Percentiles rank a stretch among this genome's conserved stretches.
Evolutionary conservation across 495 filamentous ascomycete genomes (phyloP).

Genomic region (Annulohypoxylon nitens): DNA sequence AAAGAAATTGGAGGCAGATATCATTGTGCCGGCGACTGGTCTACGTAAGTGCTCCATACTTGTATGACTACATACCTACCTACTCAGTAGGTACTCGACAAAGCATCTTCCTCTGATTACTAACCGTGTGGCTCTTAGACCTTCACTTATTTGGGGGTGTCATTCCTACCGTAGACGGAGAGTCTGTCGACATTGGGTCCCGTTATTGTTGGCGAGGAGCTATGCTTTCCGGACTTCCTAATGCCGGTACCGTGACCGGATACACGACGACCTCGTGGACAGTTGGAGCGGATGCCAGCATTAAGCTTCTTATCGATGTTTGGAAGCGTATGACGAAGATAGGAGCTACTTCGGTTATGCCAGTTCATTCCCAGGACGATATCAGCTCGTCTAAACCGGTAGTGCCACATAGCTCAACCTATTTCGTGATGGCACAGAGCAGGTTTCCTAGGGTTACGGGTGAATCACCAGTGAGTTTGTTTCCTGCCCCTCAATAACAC

Average conservation of each 20-base stretch:
- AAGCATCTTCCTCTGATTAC: not conserved
- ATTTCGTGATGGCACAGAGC: slow-evolving; percentile 48
- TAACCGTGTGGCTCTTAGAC: slow-evolving; percentile 44
- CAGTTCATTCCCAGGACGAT: slow-evolving; percentile 39
- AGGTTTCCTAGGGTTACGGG: slow-evolving; percentile 51
- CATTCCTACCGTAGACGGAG: slow-evolving; percentile 66
- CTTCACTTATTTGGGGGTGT: slow-evolving; percentile 68
- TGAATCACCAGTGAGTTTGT: slow-evolving; percentile 51
- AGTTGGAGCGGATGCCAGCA: slow-evolving; percentile 56
- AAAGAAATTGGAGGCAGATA: slow-evolving; percentile 71
- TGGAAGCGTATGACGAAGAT: slow-evolving; percentile 55
- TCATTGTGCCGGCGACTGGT: slow-evolving; percentile 82
- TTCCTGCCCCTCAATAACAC: not conserved
- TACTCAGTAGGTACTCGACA: not conserved
- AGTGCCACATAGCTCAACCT: slow-evolving; percentile 51
- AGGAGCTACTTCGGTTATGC: slow-evolving; percentile 51
- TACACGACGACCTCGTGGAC: slow-evolving; percentile 70
- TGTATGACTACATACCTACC: not conserved
- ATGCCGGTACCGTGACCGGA: slow-evolving; percentile 53
- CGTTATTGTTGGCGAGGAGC: slow-evolving; percentile 64
- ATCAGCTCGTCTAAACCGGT: slow-evolving; percentile 39
- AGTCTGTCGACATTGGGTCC: slow-evolving; percentile 62
- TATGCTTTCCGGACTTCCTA: slow-evolving; percentile 59
- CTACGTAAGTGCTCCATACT: slow-evolving; percentile 51
- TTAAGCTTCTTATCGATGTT: slow-evolving; percentile 53